Base-by-base conservation (phyloP, 2,329 filamentous ascomycete species). In the Endocalyx cinctus region DNA sequence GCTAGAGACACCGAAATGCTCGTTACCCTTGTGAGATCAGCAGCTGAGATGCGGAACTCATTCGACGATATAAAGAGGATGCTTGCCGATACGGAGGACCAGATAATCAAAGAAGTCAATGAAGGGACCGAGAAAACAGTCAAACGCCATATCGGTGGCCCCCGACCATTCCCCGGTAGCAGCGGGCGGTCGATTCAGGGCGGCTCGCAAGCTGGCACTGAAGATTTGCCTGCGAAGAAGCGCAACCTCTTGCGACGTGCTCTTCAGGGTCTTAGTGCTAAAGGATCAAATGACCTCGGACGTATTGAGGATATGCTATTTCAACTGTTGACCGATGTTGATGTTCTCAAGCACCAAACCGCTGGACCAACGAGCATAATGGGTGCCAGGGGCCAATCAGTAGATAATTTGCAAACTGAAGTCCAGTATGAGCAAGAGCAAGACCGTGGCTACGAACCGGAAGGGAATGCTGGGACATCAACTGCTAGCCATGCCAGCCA, bases 1-100 rank as follows among this genome's bases (percentile, higher is more conserved):
- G 92, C 92, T 28, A 79, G 92, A 27, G 92, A 98, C 52, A 97
- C 92, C 0, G 92, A 98, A 61, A 96, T 98, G 35, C 70, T 98
- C 13, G 87, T 96, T 29, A 90, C 92, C 1, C 77, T 98, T 19
- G 92, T 98, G 41, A 83, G 90, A 39, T 89, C 88, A 34, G 90
- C 92, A 4, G 83, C 92, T 10, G 92, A 98, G 62, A 97, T 97
- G 89, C 87, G 90, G 44, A 94, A 86, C 48, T 94, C 87, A 1
- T 94, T 97, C 55, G 87, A 94, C 46, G 89, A 95, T 50, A 85
- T 98, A 73, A 96, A 92, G 69, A 84, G 82, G 44, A 83, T 94
- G 53, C 84, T 98, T 41, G 83, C 84, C 31, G 84, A 94, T 45
- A 90, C 94, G 39, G 90, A 96, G 53, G 86, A 87, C 38, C 76